Evolutionary conservation across 2,329 filamentous ascomycete genomes (phyloP).

Genomic region (Escovopsis sp.): DNA sequence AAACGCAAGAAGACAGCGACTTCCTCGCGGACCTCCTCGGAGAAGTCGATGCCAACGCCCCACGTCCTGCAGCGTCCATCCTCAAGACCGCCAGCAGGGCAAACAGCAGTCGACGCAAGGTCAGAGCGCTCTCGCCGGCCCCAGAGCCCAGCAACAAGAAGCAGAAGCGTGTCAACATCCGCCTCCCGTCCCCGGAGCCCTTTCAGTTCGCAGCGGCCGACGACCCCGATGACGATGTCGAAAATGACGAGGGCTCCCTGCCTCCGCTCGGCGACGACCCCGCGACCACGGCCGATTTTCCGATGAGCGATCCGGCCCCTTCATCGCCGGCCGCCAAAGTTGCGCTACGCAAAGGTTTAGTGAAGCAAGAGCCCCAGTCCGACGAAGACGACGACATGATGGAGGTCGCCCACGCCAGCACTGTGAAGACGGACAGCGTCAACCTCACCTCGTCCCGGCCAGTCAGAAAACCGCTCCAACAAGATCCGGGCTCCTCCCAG

Average conservation of each 20-base stretch:
- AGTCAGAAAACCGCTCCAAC: conserved; percentile 58
- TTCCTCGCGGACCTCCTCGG: conserved; percentile 76
- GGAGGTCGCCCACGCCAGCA: conserved; percentile 68
- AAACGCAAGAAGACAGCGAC: conserved; percentile 74
- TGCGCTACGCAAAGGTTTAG: conserved; percentile 52
- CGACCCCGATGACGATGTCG: conserved; percentile 16
- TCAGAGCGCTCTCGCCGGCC: conserved; percentile 65
- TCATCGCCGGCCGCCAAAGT: conserved; percentile 78
- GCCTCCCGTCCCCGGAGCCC: conserved; percentile 31
- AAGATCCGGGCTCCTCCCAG: conserved; percentile 52
- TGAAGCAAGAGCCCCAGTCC: conserved; percentile 37
- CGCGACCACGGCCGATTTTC: conserved; percentile 30
- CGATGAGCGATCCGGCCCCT: conserved; percentile 73
- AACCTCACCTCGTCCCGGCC: conserved; percentile 69
- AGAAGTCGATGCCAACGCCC: conserved; percentile 69
- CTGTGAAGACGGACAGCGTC: conserved; percentile 54
- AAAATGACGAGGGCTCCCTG: conserved; percentile 37
- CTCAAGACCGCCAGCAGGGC: conserved; percentile 32
- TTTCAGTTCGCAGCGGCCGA: conserved; percentile 34
- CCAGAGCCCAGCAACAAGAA: conserved; percentile 41
- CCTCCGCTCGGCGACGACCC: conserved; percentile 48
- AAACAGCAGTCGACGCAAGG: conserved; percentile 59
- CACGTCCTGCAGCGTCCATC: conserved; percentile 3
- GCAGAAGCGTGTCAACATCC: conserved; percentile 36
- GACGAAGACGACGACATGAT: conserved; percentile 72